A percentile compares a stretch with the other conserved stretches of the same genome.
Evolutionary conservation across 1,284 basidiomycete genomes (phyloP).

Genomic region (Trichosporon coremiiforme): DNA sequence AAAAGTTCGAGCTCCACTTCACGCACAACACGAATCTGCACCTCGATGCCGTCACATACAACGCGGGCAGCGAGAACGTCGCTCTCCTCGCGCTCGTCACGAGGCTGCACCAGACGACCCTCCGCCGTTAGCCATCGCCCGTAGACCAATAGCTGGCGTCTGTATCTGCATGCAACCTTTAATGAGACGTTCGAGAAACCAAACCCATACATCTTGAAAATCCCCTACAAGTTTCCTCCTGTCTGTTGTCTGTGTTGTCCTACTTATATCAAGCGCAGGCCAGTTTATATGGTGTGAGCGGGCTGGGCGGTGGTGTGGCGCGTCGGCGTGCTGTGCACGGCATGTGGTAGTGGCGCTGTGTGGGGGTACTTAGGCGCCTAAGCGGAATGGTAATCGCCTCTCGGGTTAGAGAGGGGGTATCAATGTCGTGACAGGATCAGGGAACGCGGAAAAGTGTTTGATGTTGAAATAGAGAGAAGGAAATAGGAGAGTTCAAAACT

Average conservation of each 20-base stretch:
- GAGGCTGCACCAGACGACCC: slow-evolving; percentile 52
- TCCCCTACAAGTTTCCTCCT: slow-evolving; percentile 11
- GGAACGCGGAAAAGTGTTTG: background rate
- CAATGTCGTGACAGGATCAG: background rate
- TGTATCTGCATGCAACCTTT: background rate
- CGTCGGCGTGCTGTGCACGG: background rate
- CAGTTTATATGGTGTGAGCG: background rate
- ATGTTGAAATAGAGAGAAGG: background rate
- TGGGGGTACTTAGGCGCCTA: no score
- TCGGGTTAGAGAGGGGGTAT: background rate
- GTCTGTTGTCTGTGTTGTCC: background rate
- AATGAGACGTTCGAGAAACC: background rate
- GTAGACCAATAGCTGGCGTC: no score
- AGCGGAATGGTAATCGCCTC: background rate
- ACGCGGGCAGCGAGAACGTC: slow-evolving; percentile 57
- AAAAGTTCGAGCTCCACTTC: slow-evolving; percentile 87
- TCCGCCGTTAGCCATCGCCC: slow-evolving; percentile 44
- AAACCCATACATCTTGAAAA: slow-evolving; percentile 13
- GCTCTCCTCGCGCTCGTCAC: slow-evolving; percentile 55
- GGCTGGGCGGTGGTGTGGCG: background rate
- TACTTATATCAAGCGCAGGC: background rate
- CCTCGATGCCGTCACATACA: slow-evolving; percentile 55
- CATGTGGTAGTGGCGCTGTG: no score
- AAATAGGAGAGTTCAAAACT: slow-evolving; percentile 13
- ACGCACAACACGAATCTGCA: slow-evolving; percentile 64